Evolutionary conservation across 2,329 filamentous ascomycete species (phyloP), one percentile per base, ranked within the genome.

Genomic region (Chaetomium sp.): DNA sequence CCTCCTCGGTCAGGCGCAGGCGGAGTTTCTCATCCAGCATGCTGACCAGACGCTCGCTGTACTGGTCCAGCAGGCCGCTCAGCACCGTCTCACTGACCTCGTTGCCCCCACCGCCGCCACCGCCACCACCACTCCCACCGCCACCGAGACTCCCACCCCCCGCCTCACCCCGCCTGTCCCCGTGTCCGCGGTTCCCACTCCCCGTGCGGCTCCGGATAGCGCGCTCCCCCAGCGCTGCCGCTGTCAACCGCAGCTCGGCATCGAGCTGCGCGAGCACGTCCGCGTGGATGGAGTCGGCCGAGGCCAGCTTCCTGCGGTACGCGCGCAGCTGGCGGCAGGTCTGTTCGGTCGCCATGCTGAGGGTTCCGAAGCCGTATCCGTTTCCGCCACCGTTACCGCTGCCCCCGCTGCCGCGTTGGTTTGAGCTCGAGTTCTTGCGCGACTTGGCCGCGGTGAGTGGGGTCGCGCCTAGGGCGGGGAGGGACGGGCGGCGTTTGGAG

Each of bases 21-120:
- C 82, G 78, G 58, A 92, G 81, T 74, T 90, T 90, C 75, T 92
- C 87, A 68, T 93, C 90, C 53, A 93, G 81, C 75, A 92, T 82
- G 54, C 82, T 85, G 6, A 92, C 86, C 56, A 93, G 78, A 65
- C 87, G 83, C 72, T 92, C 89, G 2, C 89, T 91, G 72, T 92
- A 92, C 76, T 91, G 86, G 69, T 92, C 90, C 8, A 93, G 78
- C 53, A 93, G 77, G 57, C 87, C 88, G 49, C 82, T 85, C 38
- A 90, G 77, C 57, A 85, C 79, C 21, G 81, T 83, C 71, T 88
- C 86, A 68, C 82, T 85, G 74, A 87, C 80, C 1, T 80, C 74
- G 71, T 74, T 73, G 33, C 60, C 61, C 23, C 45, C 25, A 1
- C 16, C n/a, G 1, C 54, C 33, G 1, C 13, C 21, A 8, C 33